phyloP scores from a whole-genome alignment of 2,329 filamentous ascomycete species.

The Neonectria ditissima region DNA sequence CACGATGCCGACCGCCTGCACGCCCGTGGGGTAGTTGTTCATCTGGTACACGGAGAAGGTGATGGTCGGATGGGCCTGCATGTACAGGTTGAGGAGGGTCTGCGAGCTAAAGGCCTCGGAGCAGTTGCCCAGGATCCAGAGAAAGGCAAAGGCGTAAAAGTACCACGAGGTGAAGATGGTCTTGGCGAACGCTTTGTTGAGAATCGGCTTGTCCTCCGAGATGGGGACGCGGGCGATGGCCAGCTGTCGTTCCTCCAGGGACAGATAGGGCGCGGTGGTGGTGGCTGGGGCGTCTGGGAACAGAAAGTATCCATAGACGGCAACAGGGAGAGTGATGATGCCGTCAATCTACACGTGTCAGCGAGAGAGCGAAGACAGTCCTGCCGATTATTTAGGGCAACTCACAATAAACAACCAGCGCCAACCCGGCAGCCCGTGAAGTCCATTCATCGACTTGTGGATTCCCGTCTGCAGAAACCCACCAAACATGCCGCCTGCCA shows the following conservation, averaged over 20 bases:
- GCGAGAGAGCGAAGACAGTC: too few species aligned
- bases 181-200: conserved; percentile 35
- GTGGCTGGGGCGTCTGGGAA: conserved; percentile 62
- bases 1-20: conserved; percentile 24
- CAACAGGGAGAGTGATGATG: conserved; percentile 64
- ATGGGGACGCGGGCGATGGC: conserved; percentile 17
- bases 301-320: conserved; percentile 60
- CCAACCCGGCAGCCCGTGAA: conserved; percentile 25
- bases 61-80: conserved; percentile 21
- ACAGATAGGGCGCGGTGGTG: conserved; percentile 49
- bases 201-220: conserved; percentile 11
- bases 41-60: conserved; percentile 22
- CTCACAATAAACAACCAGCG: conserved; percentile 30
- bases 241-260: conserved; percentile 41
- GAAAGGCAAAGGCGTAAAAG: conserved; percentile 47
- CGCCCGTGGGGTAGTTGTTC: conserved; percentile 30
- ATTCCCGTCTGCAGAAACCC: conserved; percentile 63
- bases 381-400: background rate
- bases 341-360: conserved; percentile 54
- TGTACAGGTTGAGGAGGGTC: conserved; percentile 31
- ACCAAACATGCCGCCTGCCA: conserved; percentile 67
- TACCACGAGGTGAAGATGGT: conserved; percentile 26
- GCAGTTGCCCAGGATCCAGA: conserved; percentile 51
- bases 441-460: conserved; percentile 55
- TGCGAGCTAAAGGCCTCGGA: conserved; percentile 51